Evolutionary conservation across 2,329 filamentous ascomycete species (phyloP), one percentile per base, ranked within the genome.

Genomic region (Sporothrix inflata): DNA sequence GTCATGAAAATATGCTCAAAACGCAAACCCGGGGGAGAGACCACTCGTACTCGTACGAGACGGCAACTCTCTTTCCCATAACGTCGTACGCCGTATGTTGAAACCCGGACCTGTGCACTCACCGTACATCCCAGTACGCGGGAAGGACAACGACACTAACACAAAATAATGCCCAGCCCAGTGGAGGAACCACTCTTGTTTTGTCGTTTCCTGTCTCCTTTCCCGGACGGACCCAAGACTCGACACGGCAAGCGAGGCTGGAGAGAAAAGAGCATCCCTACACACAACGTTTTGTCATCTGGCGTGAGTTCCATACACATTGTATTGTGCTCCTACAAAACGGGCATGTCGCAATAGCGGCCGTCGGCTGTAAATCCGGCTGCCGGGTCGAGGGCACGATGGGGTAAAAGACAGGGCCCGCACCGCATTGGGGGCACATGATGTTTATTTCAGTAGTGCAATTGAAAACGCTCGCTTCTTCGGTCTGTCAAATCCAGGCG

Each of bases 321-420:
- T 30, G 12, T 21, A 27, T 24, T 9, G 19, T 9, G 19, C 12
- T 60, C 11, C 8, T n/a, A 19, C 55, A 61, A 19, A 61, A 40
- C 42, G 16, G 19, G 14, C 42, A 66, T 66, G 63, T 66, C 63
- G 45, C 63, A 65, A 65, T 45, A 21, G 16, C 42, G 63, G 45
- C 42, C 42, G 5, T 66, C 63, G 63, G 63, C 8, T 49, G 63
- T 34, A 49, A 27, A 34, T 66, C 42, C 63, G 63, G 63, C 45
- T 49, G 14, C 42, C 42, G 63, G 63, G 8, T 66, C 24, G 9
- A 65, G 42, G 16, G 7, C 12, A 42, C 19, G 60, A 45, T 42
- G 60, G 60, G 27, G 42, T 5, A 34, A 34, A 66, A 14, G 9
- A 16, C 4, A 65, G n/a, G 60, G 45, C 40, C 60, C 60, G 63